phyloP scores from a whole-genome alignment of 1,284 basidiomycete genomes.

The Cryptococcus sp. region DNA sequence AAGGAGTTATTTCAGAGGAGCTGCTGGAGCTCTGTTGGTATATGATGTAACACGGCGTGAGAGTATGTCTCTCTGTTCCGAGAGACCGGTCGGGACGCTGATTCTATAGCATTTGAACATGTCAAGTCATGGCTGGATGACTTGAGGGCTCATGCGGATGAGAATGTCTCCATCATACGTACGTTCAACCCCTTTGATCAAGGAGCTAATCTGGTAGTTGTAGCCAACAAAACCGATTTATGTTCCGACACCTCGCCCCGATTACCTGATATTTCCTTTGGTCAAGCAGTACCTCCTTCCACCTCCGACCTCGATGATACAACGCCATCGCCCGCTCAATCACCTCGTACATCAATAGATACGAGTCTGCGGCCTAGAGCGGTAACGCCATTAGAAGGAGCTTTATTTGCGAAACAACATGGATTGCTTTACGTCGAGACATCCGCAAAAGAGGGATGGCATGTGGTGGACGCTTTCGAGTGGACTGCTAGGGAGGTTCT shows the following conservation, averaged over 20 bases:
- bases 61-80: constrained; percentile 21
- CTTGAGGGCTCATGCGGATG: constrained; percentile 38
- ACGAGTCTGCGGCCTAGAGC: constrained; percentile 19
- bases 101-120: constrained; percentile 37
- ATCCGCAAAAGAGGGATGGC: constrained; percentile 43
- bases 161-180: constrained; percentile 43
- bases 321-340: constrained; percentile 1
- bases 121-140: constrained; percentile 42
- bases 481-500: constrained; percentile 42
- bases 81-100: background rate
- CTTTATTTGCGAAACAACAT: constrained; percentile 37
- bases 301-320: too few relatives aligned
- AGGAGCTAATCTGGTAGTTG: constrained; percentile 17
- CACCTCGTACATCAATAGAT: too few relatives aligned
- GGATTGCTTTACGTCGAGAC: constrained; percentile 44
- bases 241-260: constrained; percentile 24
- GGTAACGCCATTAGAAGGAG: constrained; percentile 30
- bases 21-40: constrained; percentile 85
- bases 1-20: constrained; percentile 90
- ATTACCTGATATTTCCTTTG: constrained; percentile 27
- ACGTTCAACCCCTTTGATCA: constrained; percentile 3
- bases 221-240: constrained; percentile 45
- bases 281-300: constrained; percentile 19
- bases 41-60: constrained; percentile 84
- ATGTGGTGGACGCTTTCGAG: constrained; percentile 42